These are phyloP conservation scores for Camelina neglecta DNA, from an alignment of 345 rosid species.

Conservation along the genomic window DNA sequence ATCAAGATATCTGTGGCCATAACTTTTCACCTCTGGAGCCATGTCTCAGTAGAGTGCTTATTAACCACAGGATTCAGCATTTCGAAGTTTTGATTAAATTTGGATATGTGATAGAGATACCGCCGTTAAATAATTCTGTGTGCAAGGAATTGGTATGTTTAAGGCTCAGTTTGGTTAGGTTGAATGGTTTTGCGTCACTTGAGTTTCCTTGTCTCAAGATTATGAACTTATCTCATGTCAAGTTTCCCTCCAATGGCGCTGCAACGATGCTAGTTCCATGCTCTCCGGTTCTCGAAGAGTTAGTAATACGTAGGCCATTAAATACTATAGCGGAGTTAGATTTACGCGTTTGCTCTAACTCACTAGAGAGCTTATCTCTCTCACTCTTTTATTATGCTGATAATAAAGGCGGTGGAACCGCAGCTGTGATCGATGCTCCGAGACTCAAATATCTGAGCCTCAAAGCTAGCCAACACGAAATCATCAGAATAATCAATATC, in stretches of 20 bases:
- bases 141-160: conserved; percentile 13
- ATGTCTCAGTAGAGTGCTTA: conserved; percentile 8
- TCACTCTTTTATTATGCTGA: neutral
- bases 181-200: neutral
- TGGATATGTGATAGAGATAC: no score
- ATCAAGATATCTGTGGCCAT: no score
- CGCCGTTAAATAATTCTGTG: neutral
- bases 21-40: no score
- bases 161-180: conserved; percentile 14
- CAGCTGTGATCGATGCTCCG: conserved; percentile 23
- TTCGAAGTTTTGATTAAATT: conserved; percentile 3
- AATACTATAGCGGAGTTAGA: no score
- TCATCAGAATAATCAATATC: conserved; percentile 3
- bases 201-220: conserved; percentile 18
- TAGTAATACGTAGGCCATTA: no score
- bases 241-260: neutral
- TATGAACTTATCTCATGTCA: neutral
- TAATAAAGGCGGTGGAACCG: no score
- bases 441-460: conserved; percentile 21
- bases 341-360: conserved; percentile 2
- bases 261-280: conserved; percentile 12
- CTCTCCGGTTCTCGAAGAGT: conserved; percentile 10
- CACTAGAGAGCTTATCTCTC: conserved; percentile 28
- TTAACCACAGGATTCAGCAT: conserved; percentile 23
- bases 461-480: conserved; percentile 2